A percentile compares a stretch with the other conserved stretches of the same genome.
phyloP scores from a whole-genome alignment of 768 basidiomycete genomes.

The Tricholoma sp. region DNA sequence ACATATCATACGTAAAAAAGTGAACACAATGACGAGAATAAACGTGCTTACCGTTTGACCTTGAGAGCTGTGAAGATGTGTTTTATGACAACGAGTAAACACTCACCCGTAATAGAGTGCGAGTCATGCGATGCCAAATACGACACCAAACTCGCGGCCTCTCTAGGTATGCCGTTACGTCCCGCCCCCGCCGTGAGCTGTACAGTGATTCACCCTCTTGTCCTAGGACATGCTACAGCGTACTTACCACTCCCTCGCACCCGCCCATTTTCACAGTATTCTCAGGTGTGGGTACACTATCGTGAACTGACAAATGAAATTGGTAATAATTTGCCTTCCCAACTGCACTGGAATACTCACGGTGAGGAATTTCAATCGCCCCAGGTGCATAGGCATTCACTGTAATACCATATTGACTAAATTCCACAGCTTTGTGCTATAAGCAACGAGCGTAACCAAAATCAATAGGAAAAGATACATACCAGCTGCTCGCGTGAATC shows the following conservation, averaged over 20 bases:
- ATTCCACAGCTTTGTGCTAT: conserved; percentile 15
- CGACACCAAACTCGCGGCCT: conserved; percentile 23
- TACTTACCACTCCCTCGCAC: not conserved
- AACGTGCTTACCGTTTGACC: conserved; percentile 1
- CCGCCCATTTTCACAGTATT: not conserved
- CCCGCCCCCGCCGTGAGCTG: conserved; percentile 1
- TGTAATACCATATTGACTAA: conserved; percentile 20
- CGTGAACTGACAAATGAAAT: not conserved
- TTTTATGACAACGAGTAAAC: not conserved
- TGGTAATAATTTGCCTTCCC: not conserved
- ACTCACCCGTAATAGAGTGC: conserved; percentile 20
- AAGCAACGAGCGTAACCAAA: conserved; percentile 1
- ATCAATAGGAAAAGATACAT: conserved; percentile 11
- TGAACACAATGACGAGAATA: not conserved
- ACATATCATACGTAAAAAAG: not conserved
- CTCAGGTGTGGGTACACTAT: not conserved
- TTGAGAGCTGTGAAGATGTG: not conserved
- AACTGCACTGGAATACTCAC: not conserved
- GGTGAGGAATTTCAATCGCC: conserved; percentile 9
- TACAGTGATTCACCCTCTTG: not conserved
- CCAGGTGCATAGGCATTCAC: conserved; percentile 26
- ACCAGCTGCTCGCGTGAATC: conserved; percentile 35
- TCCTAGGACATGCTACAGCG: not conserved
- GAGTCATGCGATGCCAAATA: conserved; percentile 27
- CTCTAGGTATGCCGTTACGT: conserved; percentile 10